Conservation (phyloP, 2,329 filamentous ascomycete species). For the Alternaria burnsii region DNA sequence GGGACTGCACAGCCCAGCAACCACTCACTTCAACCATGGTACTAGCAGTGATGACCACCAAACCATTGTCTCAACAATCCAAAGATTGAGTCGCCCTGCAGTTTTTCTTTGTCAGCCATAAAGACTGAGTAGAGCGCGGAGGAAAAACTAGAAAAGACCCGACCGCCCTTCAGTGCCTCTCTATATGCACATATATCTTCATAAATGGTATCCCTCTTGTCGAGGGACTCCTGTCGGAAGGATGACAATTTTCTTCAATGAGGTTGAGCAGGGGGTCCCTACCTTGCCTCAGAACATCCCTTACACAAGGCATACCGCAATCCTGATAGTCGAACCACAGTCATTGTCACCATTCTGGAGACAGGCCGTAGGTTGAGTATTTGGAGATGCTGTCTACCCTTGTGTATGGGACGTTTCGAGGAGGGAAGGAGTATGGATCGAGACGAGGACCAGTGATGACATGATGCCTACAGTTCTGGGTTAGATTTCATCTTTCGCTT, state of each 20-base stretch:
- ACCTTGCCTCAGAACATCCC: conserved; percentile 24
- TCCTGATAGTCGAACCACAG: conserved; percentile 24
- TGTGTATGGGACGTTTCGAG: conserved; percentile 20
- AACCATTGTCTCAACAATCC: conserved; percentile 21
- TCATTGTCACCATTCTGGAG: conserved; percentile 21
- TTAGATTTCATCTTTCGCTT: conserved; percentile 21
- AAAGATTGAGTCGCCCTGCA: conserved; percentile 23
- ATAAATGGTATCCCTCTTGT: conserved; percentile 23
- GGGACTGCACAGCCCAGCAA: conserved; percentile 16
- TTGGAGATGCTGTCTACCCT: conserved; percentile 18
- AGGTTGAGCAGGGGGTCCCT: conserved; percentile 22
- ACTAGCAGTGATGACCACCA: conserved; percentile 20
- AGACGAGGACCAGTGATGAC: conserved; percentile 24
- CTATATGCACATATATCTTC: conserved; percentile 22
- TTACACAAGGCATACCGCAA: conserved; percentile 24
- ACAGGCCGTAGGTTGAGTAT: conserved; percentile 25
- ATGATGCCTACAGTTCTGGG: conserved; percentile 21
- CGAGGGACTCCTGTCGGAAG: conserved; percentile 21
- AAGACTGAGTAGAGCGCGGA: conserved; percentile 21
- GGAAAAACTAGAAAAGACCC: conserved; percentile 23
- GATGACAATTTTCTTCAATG: conserved; percentile 22
- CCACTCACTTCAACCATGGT: conserved; percentile 19
- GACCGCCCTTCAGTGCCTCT: conserved; percentile 22
- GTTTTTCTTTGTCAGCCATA: conserved; percentile 24
- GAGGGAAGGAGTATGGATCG: conserved; percentile 20